phyloP scores from a whole-genome alignment of 2,329 filamentous ascomycete genomes.

The Aspergillus japonicus region DNA sequence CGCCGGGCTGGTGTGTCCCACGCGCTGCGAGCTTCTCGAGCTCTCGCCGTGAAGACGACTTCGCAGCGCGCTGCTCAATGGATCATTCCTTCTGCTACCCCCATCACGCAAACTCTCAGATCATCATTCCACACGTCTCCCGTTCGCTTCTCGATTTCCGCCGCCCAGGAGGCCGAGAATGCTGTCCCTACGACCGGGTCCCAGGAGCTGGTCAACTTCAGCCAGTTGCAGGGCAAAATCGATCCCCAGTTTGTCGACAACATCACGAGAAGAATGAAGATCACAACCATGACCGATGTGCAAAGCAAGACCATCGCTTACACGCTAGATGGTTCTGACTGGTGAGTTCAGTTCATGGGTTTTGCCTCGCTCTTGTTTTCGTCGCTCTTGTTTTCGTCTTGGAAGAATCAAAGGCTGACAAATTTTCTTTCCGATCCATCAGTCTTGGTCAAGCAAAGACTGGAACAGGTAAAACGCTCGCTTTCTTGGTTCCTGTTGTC shows the following conservation, averaged over 20 bases:
- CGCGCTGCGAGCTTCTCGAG: constrained; percentile 35
- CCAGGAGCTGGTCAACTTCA: constrained; percentile 37
- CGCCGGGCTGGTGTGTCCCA: constrained; percentile 40
- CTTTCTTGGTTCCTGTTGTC: constrained; percentile 82
- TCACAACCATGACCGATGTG: constrained; percentile 88
- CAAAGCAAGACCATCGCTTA: constrained; percentile 80
- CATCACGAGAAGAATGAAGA: constrained; percentile 70
- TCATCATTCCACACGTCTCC: constrained; percentile 34
- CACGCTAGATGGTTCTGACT: constrained; percentile 74
- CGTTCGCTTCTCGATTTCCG: constrained; percentile 25
- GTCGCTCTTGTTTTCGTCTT: neutral
- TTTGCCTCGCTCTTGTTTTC: neutral
- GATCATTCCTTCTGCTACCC: constrained; percentile 22
- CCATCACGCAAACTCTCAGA: constrained; percentile 20
- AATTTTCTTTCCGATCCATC: constrained; percentile 11
- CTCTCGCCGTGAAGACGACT: constrained; percentile 27
- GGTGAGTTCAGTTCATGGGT: constrained; percentile 57
- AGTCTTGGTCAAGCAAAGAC: constrained; percentile 93
- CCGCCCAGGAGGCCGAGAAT: constrained; percentile 24
- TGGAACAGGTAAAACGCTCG: constrained; percentile 93
- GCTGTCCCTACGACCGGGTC: constrained; percentile 14
- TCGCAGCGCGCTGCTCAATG: constrained; percentile 31
- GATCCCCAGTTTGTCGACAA: constrained; percentile 64
- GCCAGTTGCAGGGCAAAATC: constrained; percentile 50
- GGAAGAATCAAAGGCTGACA: no score